Evolutionary conservation across 805 yeast species (phyloP), one percentile per base, ranked within the genome.

Genomic region (Candida rishiriensis): DNA sequence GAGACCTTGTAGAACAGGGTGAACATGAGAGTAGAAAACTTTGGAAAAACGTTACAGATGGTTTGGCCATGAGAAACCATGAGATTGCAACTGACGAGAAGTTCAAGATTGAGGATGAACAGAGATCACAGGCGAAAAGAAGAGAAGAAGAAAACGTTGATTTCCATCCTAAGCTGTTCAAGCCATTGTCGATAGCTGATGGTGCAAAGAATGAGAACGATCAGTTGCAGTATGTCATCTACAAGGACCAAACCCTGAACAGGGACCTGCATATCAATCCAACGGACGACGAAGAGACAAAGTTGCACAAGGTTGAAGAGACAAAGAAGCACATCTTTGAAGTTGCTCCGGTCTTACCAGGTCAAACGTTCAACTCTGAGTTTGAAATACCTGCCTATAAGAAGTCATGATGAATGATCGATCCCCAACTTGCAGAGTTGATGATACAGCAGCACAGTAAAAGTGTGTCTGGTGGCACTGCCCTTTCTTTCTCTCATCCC

Each of bases 81-180:
- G 74, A 71, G 14, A 68, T 71, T 3, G 98, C 98, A 1, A 93
- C 99, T 0, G 85, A 81, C 29, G 96, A 89, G 60, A 93, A 93
- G 66, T 85, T 72, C 59, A 77, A 79, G 53, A 88, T 93, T 43
- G 99, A 93, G 66, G 85, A 88, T 48, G 73, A 73, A n/a, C 99
- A 93, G 68, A 78, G 99, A 61, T 66, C 67, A 15, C 66, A 71
- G 35, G 88, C 96, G 13, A 84, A 81, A 61, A 74, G 79, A 55
- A 76, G 98, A 54, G 65, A 69, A 15, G 96, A 85, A 52, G 85
- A 83, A 39, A 95, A 91, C 12, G 82, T 76, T 1, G 89, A 82
- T 52, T 89, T 86, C 64, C 80, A 78, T 52, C 97, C 97, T 17
- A 81, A 81, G 57, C 65, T 88, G 36, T 91, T 91, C 67, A 78